Evolutionary conservation across 225 moss, liverwort and hornwort species (phyloP).

Genomic region (Polytrichum formosum): DNA sequence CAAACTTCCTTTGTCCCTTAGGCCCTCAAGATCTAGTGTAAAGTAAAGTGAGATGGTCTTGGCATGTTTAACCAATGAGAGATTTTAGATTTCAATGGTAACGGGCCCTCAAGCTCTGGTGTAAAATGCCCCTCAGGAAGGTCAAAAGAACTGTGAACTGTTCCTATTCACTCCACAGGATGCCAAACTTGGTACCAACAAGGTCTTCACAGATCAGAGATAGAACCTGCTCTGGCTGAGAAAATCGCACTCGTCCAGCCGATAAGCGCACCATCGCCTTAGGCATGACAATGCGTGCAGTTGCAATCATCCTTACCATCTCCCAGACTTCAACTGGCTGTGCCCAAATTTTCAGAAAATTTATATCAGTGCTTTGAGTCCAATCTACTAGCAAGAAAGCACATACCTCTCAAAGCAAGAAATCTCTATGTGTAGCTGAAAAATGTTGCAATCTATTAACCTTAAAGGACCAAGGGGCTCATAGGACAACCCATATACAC

Average conservation of each 20-base stretch:
- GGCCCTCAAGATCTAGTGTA: no score
- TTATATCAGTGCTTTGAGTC: not conserved
- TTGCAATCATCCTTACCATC: slow-evolving; percentile 97
- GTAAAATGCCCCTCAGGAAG: no score
- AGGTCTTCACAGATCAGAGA: not conserved
- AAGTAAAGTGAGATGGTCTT: no score
- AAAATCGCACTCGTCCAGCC: slow-evolving; percentile 92
- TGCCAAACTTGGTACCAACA: no score
- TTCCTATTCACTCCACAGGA: no score
- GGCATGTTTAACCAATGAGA: no score
- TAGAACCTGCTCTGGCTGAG: slow-evolving; percentile 84
- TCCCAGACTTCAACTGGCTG: slow-evolving; percentile 98
- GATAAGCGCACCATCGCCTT: slow-evolving; percentile 95
- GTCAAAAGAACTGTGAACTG: not conserved
- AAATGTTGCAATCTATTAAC: no score
- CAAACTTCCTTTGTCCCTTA: no score
- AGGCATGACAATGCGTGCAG: slow-evolving; percentile 92
- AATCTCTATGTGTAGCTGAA: not conserved
- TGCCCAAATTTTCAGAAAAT: not conserved
- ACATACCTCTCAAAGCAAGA: not conserved
- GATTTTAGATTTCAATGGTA: no score
- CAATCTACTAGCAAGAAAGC: not conserved
- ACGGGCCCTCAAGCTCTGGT: no score
- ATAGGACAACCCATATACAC: no score
- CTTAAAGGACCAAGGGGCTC: no score